Base-by-base conservation (phyloP, 805 yeast genomes). In the Komagataella populi region DNA sequence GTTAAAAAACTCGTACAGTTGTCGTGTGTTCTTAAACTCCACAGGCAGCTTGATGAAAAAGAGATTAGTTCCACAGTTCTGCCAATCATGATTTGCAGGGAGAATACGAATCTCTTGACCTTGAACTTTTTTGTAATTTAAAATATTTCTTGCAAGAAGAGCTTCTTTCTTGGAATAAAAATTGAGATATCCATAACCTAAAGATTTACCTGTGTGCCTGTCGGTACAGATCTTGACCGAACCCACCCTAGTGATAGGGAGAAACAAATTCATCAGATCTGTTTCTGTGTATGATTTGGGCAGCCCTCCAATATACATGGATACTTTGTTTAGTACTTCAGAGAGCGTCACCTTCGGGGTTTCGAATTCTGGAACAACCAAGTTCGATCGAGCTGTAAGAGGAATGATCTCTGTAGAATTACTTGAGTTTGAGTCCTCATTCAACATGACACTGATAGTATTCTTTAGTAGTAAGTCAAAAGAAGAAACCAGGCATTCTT, bases 121-220 rank as follows among this genome's bases (percentile, higher is more conserved):
- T 23, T 61, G 55, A 0, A 78, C 56, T 0, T 57, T 57, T 3
- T 69, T 68, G 56, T 75, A 78, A 61, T 81, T 84, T 64, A 81
- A 72, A 7, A 76, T 71, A 48, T 76, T 81, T 48, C 78, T 68
- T 2, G 87, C 88, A 39, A 53, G 51, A 44, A 71, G 71, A 0
- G 87, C 87, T 50, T 77, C 83, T 7, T 64, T 59, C 47, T 70
- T 69, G 4, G 62, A 65, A 6, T 66, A 64, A 60, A 82, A 83
- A 52, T 84, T 83, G 17, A 84, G 80, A 61, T 84, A 85, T 0
- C 88, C 93, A 63, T 84, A 83, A 2, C 88, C 84, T 52, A 87
- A 66, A 1, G 89, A 77, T 49, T 71, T 65, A 22, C 75, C 75
- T n/a, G 77, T 68, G 36, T 68, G 65, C 23, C 77, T 73, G 56